phyloP scores from a whole-genome alignment of 371 early-diverging fungal species.

The Choanephora cucurbitarum region DNA sequence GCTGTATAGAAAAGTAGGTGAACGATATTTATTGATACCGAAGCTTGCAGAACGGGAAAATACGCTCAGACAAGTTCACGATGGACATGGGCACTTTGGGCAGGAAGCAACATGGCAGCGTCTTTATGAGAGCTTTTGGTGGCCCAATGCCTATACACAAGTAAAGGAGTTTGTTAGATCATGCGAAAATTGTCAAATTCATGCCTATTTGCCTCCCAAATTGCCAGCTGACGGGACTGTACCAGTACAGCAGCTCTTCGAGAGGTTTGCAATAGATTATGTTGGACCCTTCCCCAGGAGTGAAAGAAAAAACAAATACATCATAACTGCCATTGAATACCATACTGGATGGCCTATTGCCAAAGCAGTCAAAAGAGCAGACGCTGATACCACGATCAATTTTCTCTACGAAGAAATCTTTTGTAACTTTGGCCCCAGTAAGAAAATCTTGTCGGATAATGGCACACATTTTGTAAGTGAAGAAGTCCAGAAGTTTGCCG shows the following conservation, averaged over 20 bases:
- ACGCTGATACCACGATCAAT: slow-evolving; percentile 23
- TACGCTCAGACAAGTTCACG: no score
- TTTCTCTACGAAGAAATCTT: slow-evolving; percentile 46
- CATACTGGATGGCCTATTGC: slow-evolving; percentile 45
- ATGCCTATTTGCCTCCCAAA: not conserved
- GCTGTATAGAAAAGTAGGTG: no score
- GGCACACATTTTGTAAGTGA: no score
- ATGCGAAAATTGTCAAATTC: not conserved
- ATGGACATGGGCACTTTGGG: slow-evolving; percentile 15
- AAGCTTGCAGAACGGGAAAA: no score
- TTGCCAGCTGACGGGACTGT: not conserved
- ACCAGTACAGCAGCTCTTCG: slow-evolving; percentile 19
- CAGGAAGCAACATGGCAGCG: slow-evolving; percentile 6
- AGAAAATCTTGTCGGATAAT: no score
- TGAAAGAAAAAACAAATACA: slow-evolving; percentile 31
- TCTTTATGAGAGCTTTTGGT: slow-evolving; percentile 3
- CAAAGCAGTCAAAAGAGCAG: slow-evolving; percentile 26
- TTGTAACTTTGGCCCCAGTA: not conserved
- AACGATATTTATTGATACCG: no score
- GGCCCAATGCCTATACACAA: slow-evolving; percentile 7
- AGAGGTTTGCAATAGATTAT: slow-evolving; percentile 37
- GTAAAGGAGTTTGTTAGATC: not conserved
- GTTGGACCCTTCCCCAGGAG: slow-evolving; percentile 31
- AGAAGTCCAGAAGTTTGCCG: no score
- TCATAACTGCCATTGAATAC: slow-evolving; percentile 48